These are phyloP conservation scores for Echium plantagineum DNA, from an alignment of 257 asterid genomes.

Conservation along the genomic window DNA sequence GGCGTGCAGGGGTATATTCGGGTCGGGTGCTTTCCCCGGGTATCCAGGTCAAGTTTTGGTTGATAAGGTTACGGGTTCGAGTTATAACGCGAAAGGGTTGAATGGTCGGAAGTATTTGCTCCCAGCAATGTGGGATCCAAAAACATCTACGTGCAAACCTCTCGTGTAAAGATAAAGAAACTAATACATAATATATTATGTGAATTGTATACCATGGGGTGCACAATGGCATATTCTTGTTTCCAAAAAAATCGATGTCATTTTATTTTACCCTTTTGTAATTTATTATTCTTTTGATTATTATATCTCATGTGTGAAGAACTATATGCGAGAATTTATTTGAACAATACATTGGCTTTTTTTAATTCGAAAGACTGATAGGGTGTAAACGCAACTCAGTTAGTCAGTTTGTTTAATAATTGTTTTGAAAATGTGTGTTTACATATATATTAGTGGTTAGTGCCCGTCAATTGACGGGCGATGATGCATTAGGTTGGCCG, in stretches of 20 bases:
- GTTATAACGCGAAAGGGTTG: constrained; percentile 38
- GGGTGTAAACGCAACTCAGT: neutral
- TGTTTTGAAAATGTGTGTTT: neutral
- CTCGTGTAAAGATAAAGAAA: constrained; percentile 16
- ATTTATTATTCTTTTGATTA: neutral
- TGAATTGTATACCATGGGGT: neutral
- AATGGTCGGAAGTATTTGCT: constrained; percentile 30
- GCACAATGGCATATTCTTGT: too few species aligned
- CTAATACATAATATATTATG: neutral
- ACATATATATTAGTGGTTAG: too few species aligned
- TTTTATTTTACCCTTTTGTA: neutral
- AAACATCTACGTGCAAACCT: constrained; percentile 23
- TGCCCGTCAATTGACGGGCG: too few species aligned
- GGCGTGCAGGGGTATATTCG: constrained; percentile 42
- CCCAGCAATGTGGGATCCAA: constrained; percentile 47
- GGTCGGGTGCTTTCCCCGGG: constrained; percentile 38
- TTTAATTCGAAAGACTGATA: neutral
- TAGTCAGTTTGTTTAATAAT: too few species aligned
- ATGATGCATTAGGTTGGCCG: too few species aligned
- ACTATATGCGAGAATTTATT: neutral
- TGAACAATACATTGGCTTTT: too few species aligned
- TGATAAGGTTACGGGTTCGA: constrained; percentile 28
- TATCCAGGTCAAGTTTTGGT: constrained; percentile 32
- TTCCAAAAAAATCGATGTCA: neutral
- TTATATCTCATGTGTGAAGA: neutral